Conservation (phyloP, 1,284 basidiomycete genomes). For the Sporisorium iseilematis-ciliati region DNA sequence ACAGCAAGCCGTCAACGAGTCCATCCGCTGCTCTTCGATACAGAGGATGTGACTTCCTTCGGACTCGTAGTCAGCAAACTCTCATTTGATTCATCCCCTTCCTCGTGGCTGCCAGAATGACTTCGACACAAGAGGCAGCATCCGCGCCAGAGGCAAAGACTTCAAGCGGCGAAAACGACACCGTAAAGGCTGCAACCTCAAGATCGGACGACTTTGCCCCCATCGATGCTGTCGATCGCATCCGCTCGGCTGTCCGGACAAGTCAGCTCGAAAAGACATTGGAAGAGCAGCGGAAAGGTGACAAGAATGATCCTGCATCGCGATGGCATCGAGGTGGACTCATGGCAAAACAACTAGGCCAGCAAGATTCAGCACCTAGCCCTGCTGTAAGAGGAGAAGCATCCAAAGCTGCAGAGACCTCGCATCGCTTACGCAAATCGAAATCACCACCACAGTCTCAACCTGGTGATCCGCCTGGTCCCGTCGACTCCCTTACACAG, state of each 20-base stretch:
- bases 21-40: neutral
- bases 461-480: neutral
- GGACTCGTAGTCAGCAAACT: neutral
- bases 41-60: neutral
- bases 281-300: slow-evolving; percentile 38
- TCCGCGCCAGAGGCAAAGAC: neutral
- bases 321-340: slow-evolving; percentile 37
- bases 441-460: neutral
- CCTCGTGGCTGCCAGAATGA: neutral
- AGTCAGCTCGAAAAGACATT: slow-evolving; percentile 31
- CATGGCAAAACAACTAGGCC: slow-evolving; percentile 39
- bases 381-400: slow-evolving; percentile 41
- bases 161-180: neutral
- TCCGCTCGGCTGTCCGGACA: slow-evolving; percentile 28
- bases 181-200: neutral
- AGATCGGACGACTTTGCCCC: slow-evolving; percentile 20
- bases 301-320: slow-evolving; percentile 40
- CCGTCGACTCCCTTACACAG: slow-evolving; percentile 33
- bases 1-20: too few relatives aligned
- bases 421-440: slow-evolving; percentile 6
- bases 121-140: neutral
- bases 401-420: neutral
- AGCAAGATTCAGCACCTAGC: slow-evolving; percentile 28
- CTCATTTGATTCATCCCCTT: neutral
- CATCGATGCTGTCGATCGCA: slow-evolving; percentile 41